Base-by-base conservation (phyloP, 73 alveolate species). In the Stentor coeruleus region DNA sequence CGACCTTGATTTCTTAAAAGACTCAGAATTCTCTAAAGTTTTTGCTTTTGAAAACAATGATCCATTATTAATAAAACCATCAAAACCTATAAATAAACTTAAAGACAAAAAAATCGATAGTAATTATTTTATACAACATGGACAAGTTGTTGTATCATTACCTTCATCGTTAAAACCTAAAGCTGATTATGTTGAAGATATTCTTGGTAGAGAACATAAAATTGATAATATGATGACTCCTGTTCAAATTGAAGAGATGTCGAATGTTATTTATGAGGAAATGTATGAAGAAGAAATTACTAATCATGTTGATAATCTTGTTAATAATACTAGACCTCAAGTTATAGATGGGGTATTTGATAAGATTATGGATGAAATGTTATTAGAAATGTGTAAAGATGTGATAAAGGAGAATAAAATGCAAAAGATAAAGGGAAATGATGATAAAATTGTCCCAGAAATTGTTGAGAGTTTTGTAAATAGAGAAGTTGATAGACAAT, bases 61-160 rank as follows among this genome's bases (percentile, higher is more conserved):
- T 80, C 93, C 95, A 20, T 87, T 90, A 57, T 81, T 90, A 2
- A 87, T 85, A 14, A 59, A 35, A 0, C 91, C 94, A 3, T 81
- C 92, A 26, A 33, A 15, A 26, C n/a, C 37, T 31, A 20, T 11
- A 26, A 31, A 15, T 66, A 31, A 31, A 33, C 14, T 31, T 66
- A 0, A 31, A 2, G 40, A 66, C 42, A 66, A 66, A 33, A 66
- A 31, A 2, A 66, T 66, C 11, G 37, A 66, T 20, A 31, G 37
- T 33, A 31, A 31, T 31, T 66, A 66, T 66, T 66, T 66, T 66
- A 66, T 66, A 15, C 40, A 66, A 11, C 40, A 66, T 2, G 79
- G 79, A 33, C n/a, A 66, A 33, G 79, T 66, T 26, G 79, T 66
- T 1, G 37, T 66, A 20, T 31, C 79, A 28, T 33, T 66, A 1